phyloP scores from a whole-genome alignment of 768 basidiomycete genomes.

The Rhodotorula taiwanensis region DNA sequence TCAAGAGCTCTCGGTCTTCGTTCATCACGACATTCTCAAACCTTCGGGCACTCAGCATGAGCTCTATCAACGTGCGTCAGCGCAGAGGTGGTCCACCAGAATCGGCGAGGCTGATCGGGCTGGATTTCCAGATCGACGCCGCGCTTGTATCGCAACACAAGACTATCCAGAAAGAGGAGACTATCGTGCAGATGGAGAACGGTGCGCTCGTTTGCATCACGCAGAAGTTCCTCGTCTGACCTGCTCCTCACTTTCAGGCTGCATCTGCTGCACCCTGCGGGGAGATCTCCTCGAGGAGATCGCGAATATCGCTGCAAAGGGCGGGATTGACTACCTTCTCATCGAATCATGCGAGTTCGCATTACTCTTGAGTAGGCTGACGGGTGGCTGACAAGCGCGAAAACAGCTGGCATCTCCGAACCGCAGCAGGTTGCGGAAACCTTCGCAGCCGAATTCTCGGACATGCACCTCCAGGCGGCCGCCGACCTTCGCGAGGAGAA shows the following conservation, averaged over 20 bases:
- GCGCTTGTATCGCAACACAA: constrained; percentile 42
- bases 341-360: constrained; percentile 42
- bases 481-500: constrained; percentile 24
- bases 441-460: constrained; percentile 41
- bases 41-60: no score
- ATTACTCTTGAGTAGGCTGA: no score
- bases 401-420: constrained; percentile 40
- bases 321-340: constrained; percentile 43
- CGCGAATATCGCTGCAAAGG: constrained; percentile 40
- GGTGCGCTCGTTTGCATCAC: constrained; percentile 31
- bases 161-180: constrained; percentile 42
- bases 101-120: no score
- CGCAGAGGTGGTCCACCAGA: no score
- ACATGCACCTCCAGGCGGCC: constrained; percentile 33
- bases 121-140: no score
- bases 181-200: constrained; percentile 44
- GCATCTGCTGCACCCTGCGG: constrained; percentile 46
- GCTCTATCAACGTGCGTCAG: constrained; percentile 41
- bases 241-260: constrained; percentile 23
- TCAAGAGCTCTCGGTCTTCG: no score
- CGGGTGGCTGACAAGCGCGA: no score
- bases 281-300: constrained; percentile 45
- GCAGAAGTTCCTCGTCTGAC: no score
- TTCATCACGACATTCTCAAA: no score
- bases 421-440: constrained; percentile 45